Evolutionary conservation across 768 basidiomycete species (phyloP).

Genomic region (Chalciporus piperatus): DNA sequence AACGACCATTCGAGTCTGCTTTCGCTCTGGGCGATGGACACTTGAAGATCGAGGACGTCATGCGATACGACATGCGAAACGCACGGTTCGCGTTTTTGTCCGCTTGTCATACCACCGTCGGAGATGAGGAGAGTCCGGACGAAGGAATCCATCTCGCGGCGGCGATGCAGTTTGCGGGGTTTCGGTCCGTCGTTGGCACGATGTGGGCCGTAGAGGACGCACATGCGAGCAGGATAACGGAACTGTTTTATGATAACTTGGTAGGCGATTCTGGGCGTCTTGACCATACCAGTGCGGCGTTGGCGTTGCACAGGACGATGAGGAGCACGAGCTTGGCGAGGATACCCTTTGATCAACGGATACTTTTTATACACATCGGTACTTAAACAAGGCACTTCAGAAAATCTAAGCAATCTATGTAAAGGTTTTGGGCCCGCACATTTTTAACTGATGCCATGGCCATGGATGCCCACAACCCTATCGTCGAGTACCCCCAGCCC

Average conservation of each 20-base stretch:
- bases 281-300: constrained; percentile 4
- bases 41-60: constrained; percentile 4
- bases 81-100: constrained; percentile 3
- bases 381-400: too few relatives aligned
- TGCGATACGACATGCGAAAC: constrained; percentile 1
- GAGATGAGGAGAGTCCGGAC: neutral
- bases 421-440: too few relatives aligned
- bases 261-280: neutral
- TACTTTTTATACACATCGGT: constrained; percentile 5
- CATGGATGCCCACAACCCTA: too few relatives aligned
- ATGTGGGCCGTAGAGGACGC: constrained; percentile 15
- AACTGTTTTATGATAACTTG: constrained; percentile 1
- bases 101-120: neutral
- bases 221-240: neutral
- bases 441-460: too few relatives aligned
- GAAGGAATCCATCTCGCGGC: constrained; percentile 5
- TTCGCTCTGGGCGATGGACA: constrained; percentile 3
- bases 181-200: constrained; percentile 10
- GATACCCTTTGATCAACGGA: constrained; percentile 1
- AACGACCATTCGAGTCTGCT: constrained; percentile 10
- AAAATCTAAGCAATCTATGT: too few relatives aligned
- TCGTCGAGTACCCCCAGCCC: too few relatives aligned
- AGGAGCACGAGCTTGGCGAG: neutral
- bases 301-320: constrained; percentile 5
- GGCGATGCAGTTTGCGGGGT: constrained; percentile 5